Percentiles rank a stretch among this genome's conserved stretches.
These are phyloP conservation scores for Cynara cardunculus DNA, from an alignment of 129 eudicot genomes.

Conservation along the genomic window DNA sequence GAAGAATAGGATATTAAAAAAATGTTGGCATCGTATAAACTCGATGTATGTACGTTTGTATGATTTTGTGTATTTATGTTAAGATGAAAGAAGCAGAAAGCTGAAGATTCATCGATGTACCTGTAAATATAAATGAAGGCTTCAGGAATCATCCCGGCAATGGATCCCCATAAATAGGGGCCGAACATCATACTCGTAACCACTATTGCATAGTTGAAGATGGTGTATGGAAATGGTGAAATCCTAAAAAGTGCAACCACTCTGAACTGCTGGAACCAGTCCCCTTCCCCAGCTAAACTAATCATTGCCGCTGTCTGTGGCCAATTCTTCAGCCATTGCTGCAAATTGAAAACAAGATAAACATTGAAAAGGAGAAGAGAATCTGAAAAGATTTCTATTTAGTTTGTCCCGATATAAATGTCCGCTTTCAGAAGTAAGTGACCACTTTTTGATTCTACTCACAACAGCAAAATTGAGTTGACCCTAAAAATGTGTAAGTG, in stretches of 20 bases:
- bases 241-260: constrained; percentile 83
- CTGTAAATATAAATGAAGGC: constrained; percentile 86
- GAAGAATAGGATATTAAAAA: neutral
- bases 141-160: constrained; percentile 93
- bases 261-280: constrained; percentile 75
- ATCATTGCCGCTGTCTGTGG: constrained; percentile 79
- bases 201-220: constrained; percentile 83
- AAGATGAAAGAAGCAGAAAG: neutral
- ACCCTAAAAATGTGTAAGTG: neutral
- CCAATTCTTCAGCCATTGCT: constrained; percentile 94
- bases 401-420: neutral
- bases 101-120: constrained; percentile 21
- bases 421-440: neutral
- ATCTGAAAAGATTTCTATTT: neutral
- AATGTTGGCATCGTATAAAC: neutral
- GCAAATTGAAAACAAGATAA: neutral
- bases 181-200: constrained; percentile 83
- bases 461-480: neutral
- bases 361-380: neutral
- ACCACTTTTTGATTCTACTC: neutral
- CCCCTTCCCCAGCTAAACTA: constrained; percentile 83
- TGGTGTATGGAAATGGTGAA: constrained; percentile 91
- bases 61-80: neutral
- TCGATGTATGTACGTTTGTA: neutral
- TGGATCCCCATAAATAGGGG: constrained; percentile 83